These are phyloP conservation scores for Fusarium sp. DNA, from an alignment of 2,329 filamentous ascomycete species.

Conservation along the genomic window DNA sequence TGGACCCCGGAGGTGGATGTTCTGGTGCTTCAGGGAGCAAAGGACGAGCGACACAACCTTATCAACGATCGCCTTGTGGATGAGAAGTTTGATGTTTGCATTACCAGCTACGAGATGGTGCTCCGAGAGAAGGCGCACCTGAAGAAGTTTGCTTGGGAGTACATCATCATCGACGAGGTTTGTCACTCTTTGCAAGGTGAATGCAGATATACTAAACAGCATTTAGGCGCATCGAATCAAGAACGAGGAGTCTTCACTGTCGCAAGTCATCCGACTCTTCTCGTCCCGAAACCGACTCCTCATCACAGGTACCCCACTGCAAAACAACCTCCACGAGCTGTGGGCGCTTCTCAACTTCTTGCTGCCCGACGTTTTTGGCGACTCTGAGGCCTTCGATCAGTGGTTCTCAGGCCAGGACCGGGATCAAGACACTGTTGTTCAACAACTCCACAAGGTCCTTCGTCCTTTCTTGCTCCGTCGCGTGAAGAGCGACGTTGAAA, in stretches of 20 bases:
- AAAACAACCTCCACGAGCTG: constrained; percentile 97
- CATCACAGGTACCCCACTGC: constrained; percentile 95
- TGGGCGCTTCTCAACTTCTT: constrained; percentile 98
- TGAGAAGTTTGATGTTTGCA: constrained; percentile 96
- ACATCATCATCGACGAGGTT: constrained; percentile 96
- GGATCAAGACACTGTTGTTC: constrained; percentile 95
- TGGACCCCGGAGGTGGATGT: constrained; percentile 98
- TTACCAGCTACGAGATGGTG: constrained; percentile 99
- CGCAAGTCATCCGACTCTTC: constrained; percentile 96
- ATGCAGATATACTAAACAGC: constrained; percentile 26
- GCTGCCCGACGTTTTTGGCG: constrained; percentile 97
- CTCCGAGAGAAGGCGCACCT: constrained; percentile 92
- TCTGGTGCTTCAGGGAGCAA: constrained; percentile 91
- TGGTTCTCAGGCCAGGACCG: constrained; percentile 95
- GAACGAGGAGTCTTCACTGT: constrained; percentile 97
- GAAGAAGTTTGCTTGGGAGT: constrained; percentile 99
- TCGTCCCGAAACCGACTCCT: constrained; percentile 94
- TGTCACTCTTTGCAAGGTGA: neutral
- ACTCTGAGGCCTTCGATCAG: constrained; percentile 95
- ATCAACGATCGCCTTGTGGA: constrained; percentile 93
- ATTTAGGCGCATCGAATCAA: constrained; percentile 89
- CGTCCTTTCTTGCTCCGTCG: constrained; percentile 94
- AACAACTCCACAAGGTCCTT: constrained; percentile 93
- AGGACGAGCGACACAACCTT: constrained; percentile 88
- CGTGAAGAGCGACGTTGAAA: constrained; percentile 98